Conservation (phyloP, 2,329 filamentous ascomycete species). For the Cladosporium sp. region DNA sequence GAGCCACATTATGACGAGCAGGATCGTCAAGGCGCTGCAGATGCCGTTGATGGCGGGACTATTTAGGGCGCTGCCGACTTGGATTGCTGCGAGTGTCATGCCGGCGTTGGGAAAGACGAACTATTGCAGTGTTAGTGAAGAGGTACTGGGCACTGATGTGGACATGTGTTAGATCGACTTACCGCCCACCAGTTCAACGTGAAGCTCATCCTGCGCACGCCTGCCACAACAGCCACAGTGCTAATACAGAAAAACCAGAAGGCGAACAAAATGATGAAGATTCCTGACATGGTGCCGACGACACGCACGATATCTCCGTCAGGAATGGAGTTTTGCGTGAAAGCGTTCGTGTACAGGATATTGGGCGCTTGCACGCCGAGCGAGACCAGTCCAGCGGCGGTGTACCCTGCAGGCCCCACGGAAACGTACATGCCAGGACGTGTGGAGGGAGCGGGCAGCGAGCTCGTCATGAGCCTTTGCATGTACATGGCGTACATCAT, state of each 20-base stretch:
- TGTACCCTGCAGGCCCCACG: conserved; percentile 45
- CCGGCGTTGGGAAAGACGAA: conserved; percentile 68
- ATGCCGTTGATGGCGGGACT: conserved; percentile 56
- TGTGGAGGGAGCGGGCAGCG: conserved; percentile 43
- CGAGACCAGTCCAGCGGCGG: conserved; percentile 30
- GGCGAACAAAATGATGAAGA: conserved; percentile 52
- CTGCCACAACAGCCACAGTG: conserved; percentile 23
- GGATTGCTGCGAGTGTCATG: conserved; percentile 60
- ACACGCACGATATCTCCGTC: conserved; percentile 25
- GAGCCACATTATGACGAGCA: conserved; percentile 57
- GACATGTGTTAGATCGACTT: background rate
- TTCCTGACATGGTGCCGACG: conserved; percentile 33
- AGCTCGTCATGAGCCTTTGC: conserved; percentile 42
- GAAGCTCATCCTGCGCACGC: conserved; percentile 37
- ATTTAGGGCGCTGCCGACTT: conserved; percentile 52
- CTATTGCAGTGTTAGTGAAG: background rate
- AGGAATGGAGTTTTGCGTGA: conserved; percentile 24
- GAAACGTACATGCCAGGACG: conserved; percentile 54
- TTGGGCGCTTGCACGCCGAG: conserved; percentile 21
- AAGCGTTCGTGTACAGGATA: conserved; percentile 10
- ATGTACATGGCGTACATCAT: conserved; percentile 47
- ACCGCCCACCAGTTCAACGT: conserved; percentile 56
- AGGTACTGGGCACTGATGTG: too few relatives aligned
- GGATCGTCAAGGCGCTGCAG: conserved; percentile 56
- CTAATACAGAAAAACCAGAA: conserved; percentile 48